Evolutionary conservation across 805 yeast species (phyloP).

Genomic region (Yarrowia sp.): DNA sequence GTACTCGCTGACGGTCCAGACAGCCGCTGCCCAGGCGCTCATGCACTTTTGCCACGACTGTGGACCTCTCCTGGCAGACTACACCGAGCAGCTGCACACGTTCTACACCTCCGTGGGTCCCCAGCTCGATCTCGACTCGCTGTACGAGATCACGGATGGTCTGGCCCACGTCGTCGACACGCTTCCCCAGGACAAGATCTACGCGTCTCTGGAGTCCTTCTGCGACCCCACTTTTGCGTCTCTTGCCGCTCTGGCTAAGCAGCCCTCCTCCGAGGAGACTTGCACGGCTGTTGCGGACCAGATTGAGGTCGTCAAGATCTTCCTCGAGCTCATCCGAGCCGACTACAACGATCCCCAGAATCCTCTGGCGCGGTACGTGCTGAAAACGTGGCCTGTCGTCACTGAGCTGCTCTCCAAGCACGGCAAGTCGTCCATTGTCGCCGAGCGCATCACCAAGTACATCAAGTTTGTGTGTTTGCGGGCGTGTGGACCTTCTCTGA

Average conservation of each 20-base stretch:
- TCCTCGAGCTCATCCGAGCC: slow-evolving; percentile 56
- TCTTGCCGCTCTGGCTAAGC: slow-evolving; percentile 31
- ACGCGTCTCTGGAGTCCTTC: slow-evolving; percentile 58
- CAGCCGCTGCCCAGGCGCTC: slow-evolving; percentile 89
- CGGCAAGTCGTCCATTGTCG: slow-evolving; percentile 60
- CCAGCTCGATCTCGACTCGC: slow-evolving; percentile 61
- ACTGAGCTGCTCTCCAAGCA: slow-evolving; percentile 49
- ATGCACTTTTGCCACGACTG: slow-evolving; percentile 96
- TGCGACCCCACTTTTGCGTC: slow-evolving; percentile 59
- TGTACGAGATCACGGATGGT: slow-evolving; percentile 84
- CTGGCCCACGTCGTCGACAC: slow-evolving; percentile 75
- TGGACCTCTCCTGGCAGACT: slow-evolving; percentile 58
- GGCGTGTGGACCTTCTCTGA: slow-evolving; percentile 55
- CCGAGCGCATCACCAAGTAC: slow-evolving; percentile 73
- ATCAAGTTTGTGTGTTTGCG: slow-evolving; percentile 59
- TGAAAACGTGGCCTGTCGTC: slow-evolving; percentile 62
- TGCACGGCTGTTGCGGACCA: slow-evolving; percentile 62
- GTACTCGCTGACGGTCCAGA: slow-evolving; percentile 49
- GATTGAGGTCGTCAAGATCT: slow-evolving; percentile 64
- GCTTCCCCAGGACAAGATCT: slow-evolving; percentile 50
- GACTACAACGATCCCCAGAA: slow-evolving; percentile 37
- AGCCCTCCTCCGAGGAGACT: slow-evolving; percentile 41
- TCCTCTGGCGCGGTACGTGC: slow-evolving; percentile 53
- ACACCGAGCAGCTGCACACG: slow-evolving; percentile 69
- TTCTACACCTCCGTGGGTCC: slow-evolving; percentile 61